These are phyloP conservation scores for Lachancea waltii DNA, from an alignment of 805 yeast genomes.

Conservation along the genomic window DNA sequence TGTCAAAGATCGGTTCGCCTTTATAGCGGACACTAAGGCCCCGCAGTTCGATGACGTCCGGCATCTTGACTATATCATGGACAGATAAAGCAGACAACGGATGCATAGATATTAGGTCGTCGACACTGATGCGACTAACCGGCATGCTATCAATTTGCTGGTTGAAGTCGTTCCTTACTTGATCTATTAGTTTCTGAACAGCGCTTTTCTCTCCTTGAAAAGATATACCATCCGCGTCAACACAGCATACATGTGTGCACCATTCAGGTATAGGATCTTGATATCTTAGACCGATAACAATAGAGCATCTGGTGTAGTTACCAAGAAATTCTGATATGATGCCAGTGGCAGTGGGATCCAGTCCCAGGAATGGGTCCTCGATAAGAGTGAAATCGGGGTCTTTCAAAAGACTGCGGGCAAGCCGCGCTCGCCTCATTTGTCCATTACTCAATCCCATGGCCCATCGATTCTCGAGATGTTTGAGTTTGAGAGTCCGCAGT, in stretches of 20 bases:
- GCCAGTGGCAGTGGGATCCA: constrained; percentile 68
- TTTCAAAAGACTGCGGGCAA: constrained; percentile 66
- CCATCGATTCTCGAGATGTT: constrained; percentile 62
- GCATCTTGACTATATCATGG: constrained; percentile 11
- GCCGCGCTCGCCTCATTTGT: constrained; percentile 82
- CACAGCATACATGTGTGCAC: constrained; percentile 67
- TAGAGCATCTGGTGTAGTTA: constrained; percentile 32
- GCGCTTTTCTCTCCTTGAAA: constrained; percentile 40
- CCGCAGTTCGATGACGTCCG: constrained; percentile 45
- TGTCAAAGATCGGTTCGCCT: constrained; percentile 50
- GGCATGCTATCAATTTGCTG: too few relatives aligned
- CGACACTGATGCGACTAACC: too few relatives aligned
- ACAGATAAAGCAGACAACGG: constrained; percentile 16
- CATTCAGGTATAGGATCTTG: constrained; percentile 77
- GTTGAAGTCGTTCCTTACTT: constrained; percentile 21
- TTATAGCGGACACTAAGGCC: constrained; percentile 61
- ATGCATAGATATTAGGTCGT: constrained; percentile 22
- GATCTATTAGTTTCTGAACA: constrained; percentile 19
- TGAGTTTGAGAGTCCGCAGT: constrained; percentile 46
- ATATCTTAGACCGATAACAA: constrained; percentile 67
- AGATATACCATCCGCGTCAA: constrained; percentile 45
- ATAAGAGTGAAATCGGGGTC: constrained; percentile 62
- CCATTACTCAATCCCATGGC: constrained; percentile 88
- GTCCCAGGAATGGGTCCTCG: constrained; percentile 90
- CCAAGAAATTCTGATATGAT: constrained; percentile 43